Evolutionary conservation across 768 basidiomycete species (phyloP), one percentile per base, ranked within the genome.

Genomic region (Psilocybe sp.): DNA sequence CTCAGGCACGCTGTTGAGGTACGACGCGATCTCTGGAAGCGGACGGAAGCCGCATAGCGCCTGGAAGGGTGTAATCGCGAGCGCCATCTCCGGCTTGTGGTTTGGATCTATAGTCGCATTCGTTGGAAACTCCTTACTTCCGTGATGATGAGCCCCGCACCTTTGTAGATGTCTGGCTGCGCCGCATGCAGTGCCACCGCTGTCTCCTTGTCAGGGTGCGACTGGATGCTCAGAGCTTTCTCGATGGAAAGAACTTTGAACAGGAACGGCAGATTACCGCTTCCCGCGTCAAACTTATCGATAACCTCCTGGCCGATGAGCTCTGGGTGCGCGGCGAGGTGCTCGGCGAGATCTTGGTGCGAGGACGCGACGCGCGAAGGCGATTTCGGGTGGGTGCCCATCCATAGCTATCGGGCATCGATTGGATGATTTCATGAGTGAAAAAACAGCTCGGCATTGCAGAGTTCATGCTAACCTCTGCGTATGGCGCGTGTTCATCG

Each of bases 61-160:
- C 35, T 74, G 74, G 75, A 98, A 98, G 12, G 85, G 82, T 0
- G 95, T 95, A 52, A 99, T 69, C 0, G 97, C 97, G 34, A 99
- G 78, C n/a, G 95, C 93, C 92, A 99, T 96, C 66, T 99, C 97
- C 2, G 97, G 97, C 69, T 99, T 99, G 61, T 99, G 97, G 64
- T 98, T 98, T 5, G 84, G 81, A 66, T 99, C 97, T 91, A 47
- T 18, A 11, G 13, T 35, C 7, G 40, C 45, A 39, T 31, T n/a
- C n/a, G n/a, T n/a, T n/a, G n/a, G n/a, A n/a, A n/a, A n/a, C n/a
- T n/a, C 42, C 32, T 28, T 32, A 15, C 15, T 32, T 19, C 37
- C 33, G 6, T 10, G 46, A 40, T 34, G 16, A 18, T n/a, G 45
- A 40, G 40, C 40, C 12, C 62, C 77, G 50, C 59, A 89, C 94